Evolutionary conservation across 1,139 yeast species (phyloP).

Genomic region (Saccharomycopsis hybrid): DNA sequence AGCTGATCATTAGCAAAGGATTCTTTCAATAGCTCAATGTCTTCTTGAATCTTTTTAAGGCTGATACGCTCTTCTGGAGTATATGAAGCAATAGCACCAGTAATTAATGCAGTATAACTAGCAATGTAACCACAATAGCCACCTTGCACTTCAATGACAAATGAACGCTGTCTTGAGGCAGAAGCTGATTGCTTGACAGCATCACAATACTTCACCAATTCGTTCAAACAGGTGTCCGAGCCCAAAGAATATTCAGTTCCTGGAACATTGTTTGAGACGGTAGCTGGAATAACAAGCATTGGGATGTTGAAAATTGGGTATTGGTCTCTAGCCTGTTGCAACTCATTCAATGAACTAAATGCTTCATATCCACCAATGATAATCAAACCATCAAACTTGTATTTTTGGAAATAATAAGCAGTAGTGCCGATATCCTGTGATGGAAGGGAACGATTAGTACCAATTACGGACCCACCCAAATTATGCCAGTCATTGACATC

Average conservation of each 20-base stretch:
- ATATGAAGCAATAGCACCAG: conserved; percentile 72
- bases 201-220: conserved; percentile 71
- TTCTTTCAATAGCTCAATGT: conserved; percentile 49
- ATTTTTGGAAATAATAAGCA: conserved; percentile 71
- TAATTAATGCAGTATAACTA: conserved; percentile 56
- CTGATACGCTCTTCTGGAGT: conserved; percentile 67
- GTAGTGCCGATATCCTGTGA: conserved; percentile 64
- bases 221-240: conserved; percentile 70
- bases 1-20: conserved; percentile 46
- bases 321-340: conserved; percentile 52
- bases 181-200: conserved; percentile 75
- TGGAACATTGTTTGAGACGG: conserved; percentile 78
- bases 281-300: conserved; percentile 74
- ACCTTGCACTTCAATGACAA: conserved; percentile 82
- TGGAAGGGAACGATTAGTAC: conserved; percentile 72
- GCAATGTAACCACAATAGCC: conserved; percentile 81
- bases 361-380: conserved; percentile 82
- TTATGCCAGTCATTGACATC: conserved; percentile 72
- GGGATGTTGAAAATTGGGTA: conserved; percentile 74
- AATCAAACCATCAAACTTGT: conserved; percentile 65
- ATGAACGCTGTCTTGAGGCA: conserved; percentile 70
- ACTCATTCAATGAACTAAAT: conserved; percentile 59
- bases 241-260: conserved; percentile 80
- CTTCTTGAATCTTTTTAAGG: conserved; percentile 53
- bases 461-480: conserved; percentile 75